Evolutionary conservation across 176 grass and related monocot genomes (phyloP), one percentile per base, ranked within the genome.

Genomic region (Zea luxurians): DNA sequence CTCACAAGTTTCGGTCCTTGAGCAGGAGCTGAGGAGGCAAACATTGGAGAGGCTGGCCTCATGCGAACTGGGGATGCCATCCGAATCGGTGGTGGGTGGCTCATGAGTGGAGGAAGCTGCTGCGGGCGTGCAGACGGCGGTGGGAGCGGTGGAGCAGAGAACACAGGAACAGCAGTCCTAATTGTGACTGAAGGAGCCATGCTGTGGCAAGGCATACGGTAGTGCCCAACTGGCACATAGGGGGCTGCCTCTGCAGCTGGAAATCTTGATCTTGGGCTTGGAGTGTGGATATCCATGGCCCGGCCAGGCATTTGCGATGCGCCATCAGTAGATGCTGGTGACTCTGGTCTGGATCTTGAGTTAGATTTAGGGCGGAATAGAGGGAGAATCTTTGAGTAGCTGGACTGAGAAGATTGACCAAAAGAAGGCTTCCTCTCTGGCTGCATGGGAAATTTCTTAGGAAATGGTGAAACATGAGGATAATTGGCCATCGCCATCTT

Each of bases 171-270:
- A 27, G 92, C 82, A 20, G 84, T 99, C 82, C 96, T 92, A 18
- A 99, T 59, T 74, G 96, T 96, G n/a, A 99, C 90, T 38, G 96
- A 90, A 81, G 92, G 90, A 61, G 92, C 96, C 88, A 99, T 96
- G 59, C 83, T 86, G 89, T 89, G 96, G 59, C 92, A 96, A 82
- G 86, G 78, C 75, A 85, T 88, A 17, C 20, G 77, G 46, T 87
- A 96, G 78, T 89, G 92, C 27, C 90, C 65, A 71, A 99, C 88
- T 27, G 96, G 96, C n/a, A 96, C 88, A 82, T 99, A 99, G n/a
- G 96, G 96, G 3, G 86, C 66, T 47, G 96, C 96, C 73, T 86
- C 84, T 7, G 86, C 88, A 13, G 83, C 88, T 12, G 96, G 89
- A 75, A 99, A 99, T 66, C 89, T 95, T 49, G 88, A 78, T 81